These are phyloP conservation scores for Endotrypanum monterogeii DNA, from an alignment of 208 protist species.

Conservation along the genomic window DNA sequence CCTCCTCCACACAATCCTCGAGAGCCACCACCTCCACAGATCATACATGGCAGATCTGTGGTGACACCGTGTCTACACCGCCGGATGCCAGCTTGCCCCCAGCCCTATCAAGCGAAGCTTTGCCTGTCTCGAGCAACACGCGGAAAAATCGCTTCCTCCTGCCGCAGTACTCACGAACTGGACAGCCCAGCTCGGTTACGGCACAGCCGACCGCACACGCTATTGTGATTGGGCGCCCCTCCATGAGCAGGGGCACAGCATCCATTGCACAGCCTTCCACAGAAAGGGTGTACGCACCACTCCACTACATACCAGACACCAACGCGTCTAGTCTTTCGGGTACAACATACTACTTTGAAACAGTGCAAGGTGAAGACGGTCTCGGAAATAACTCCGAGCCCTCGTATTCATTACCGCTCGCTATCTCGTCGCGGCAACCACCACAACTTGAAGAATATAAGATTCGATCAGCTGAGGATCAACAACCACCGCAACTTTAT, in stretches of 20 bases:
- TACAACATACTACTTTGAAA: background rate
- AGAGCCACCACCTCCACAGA: background rate
- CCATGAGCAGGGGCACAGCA: background rate
- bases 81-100: background rate
- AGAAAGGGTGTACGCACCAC: no score
- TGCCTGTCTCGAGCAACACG: background rate
- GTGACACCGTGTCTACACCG: background rate
- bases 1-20: background rate
- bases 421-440: background rate
- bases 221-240: conserved; percentile 5
- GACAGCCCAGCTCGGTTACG: background rate
- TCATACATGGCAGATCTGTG: background rate
- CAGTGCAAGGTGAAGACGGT: background rate
- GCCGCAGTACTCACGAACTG: background rate
- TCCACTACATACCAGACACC: background rate
- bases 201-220: background rate
- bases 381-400: background rate
- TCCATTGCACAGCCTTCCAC: background rate
- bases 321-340: background rate
- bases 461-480: background rate
- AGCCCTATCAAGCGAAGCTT: background rate
- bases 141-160: background rate
- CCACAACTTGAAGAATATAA: background rate
- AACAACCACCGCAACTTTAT: background rate
- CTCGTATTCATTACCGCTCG: background rate